These are phyloP conservation scores for Tetrapisispora arboricola DNA, from an alignment of 805 yeast species.

Conservation along the genomic window DNA sequence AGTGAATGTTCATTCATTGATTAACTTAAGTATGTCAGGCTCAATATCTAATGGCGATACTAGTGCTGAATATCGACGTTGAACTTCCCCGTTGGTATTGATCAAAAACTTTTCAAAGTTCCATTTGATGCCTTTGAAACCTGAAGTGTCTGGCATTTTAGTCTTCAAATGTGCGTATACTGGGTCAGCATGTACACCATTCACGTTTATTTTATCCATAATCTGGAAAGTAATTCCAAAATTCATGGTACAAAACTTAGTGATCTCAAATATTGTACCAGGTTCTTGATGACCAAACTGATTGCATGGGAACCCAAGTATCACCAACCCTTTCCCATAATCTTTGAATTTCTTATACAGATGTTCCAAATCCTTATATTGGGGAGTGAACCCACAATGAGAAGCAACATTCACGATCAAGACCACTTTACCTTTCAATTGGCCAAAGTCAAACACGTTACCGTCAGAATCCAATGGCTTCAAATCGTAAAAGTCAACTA, in stretches of 20 bases:
- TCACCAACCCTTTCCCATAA: slow-evolving; percentile 52
- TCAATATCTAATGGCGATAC: slow-evolving; percentile 60
- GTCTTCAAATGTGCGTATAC: slow-evolving; percentile 70
- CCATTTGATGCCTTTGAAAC: slow-evolving; percentile 67
- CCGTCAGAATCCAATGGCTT: slow-evolving; percentile 41
- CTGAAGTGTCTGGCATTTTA: slow-evolving; percentile 47
- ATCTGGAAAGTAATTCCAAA: slow-evolving; percentile 69
- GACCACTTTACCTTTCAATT: slow-evolving; percentile 69
- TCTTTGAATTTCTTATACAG: slow-evolving; percentile 55
- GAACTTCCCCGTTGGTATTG: slow-evolving; percentile 45
- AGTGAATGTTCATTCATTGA: no score
- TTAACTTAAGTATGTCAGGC: slow-evolving; percentile 39
- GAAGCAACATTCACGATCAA: slow-evolving; percentile 82
- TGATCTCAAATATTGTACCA: slow-evolving; percentile 31
- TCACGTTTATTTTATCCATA: slow-evolving; percentile 78
- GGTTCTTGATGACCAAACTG: slow-evolving; percentile 71
- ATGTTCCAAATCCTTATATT: slow-evolving; percentile 59
- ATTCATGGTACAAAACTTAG: neutral
- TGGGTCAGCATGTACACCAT: slow-evolving; percentile 72
- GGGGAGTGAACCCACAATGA: slow-evolving; percentile 70
- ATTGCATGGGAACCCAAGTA: slow-evolving; percentile 84
- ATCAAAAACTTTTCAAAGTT: slow-evolving; percentile 65
- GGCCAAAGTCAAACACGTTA: slow-evolving; percentile 45
- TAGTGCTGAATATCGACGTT: slow-evolving; percentile 51
- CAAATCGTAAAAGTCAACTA: neutral